A percentile compares a stretch with the other conserved stretches of the same genome.
Conservation (phyloP, 768 basidiomycete genomes). For the Lactarius pseudohatsudake region DNA sequence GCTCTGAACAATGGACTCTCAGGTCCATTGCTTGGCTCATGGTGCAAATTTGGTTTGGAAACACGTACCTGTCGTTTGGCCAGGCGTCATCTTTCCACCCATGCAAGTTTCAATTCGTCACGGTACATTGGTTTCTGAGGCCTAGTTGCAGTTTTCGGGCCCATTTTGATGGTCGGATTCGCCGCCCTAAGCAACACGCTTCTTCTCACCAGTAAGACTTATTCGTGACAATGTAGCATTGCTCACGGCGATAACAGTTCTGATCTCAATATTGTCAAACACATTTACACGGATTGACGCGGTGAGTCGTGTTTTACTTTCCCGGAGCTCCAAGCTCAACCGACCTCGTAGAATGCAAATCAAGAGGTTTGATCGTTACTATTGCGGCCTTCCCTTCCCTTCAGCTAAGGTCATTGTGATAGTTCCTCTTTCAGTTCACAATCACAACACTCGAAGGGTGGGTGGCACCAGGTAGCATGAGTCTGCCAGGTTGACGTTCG, state of each 20-base stretch:
- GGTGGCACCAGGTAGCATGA: constrained; percentile 19
- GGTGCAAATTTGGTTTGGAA: constrained; percentile 87
- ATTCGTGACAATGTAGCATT: constrained; percentile 19
- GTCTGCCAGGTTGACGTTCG: constrained; percentile 17
- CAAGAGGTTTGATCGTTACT: constrained; percentile 47
- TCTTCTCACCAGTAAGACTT: constrained; percentile 71
- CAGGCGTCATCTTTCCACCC: constrained; percentile 47
- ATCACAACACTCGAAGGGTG: constrained; percentile 89
- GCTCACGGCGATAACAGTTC: constrained; percentile 39
- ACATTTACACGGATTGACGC: constrained; percentile 78
- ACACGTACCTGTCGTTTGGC: constrained; percentile 56
- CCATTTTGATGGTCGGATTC: constrained; percentile 76
- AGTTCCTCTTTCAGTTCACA: constrained; percentile 87
- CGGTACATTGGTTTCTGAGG: not conserved
- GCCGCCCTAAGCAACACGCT: constrained; percentile 79
- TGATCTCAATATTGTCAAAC: constrained; percentile 90
- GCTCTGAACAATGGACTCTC: constrained; percentile 41
- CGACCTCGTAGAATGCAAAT: constrained; percentile 48
- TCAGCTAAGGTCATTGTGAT: constrained; percentile 8
- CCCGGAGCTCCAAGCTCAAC: not conserved
- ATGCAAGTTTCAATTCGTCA: constrained; percentile 7
- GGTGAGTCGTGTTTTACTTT: constrained; percentile 36
- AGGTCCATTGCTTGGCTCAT: constrained; percentile 77
- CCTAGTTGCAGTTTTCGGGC: constrained; percentile 54
- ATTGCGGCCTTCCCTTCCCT: not conserved